phyloP scores from a whole-genome alignment of 495 filamentous ascomycete species.

The Penicillium turbatum region DNA sequence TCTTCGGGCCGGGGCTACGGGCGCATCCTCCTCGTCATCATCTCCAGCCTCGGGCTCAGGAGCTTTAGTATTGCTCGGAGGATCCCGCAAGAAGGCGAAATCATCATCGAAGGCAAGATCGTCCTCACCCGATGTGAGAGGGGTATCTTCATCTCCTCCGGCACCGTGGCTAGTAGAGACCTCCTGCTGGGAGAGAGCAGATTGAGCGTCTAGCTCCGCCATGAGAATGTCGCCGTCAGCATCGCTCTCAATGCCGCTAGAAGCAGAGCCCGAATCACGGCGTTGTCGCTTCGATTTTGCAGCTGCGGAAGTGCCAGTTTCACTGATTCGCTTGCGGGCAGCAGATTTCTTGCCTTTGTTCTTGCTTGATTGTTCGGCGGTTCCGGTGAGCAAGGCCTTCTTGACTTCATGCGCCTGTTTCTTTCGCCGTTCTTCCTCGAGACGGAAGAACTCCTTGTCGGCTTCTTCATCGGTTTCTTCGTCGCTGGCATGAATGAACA shows the following conservation, averaged over 20 bases:
- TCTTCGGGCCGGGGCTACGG: slow-evolving; percentile 30
- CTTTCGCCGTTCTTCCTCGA: slow-evolving; percentile 57
- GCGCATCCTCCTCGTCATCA: slow-evolving; percentile 31
- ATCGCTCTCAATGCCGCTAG: slow-evolving; percentile 22
- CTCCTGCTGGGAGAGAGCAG: slow-evolving; percentile 18
- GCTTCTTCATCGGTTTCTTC: slow-evolving; percentile 71
- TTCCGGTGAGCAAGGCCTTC: slow-evolving; percentile 50
- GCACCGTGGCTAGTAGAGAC: slow-evolving; percentile 19
- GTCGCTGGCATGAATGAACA: slow-evolving; percentile 74
- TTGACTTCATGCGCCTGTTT: slow-evolving; percentile 46
- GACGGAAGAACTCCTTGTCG: slow-evolving; percentile 64
- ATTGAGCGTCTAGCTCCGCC: slow-evolving; percentile 25
- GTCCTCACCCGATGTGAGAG: slow-evolving; percentile 29
- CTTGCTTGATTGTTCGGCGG: slow-evolving; percentile 42
- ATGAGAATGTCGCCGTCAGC: slow-evolving; percentile 37
- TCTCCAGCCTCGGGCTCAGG: slow-evolving; percentile 10
- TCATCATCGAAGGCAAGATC: slow-evolving; percentile 40
- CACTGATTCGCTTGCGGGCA: slow-evolving; percentile 34
- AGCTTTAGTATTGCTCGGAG: slow-evolving; percentile 9
- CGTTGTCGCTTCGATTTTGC: slow-evolving; percentile 34
- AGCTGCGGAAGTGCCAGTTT: slow-evolving; percentile 15
- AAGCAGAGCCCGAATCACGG: slow-evolving; percentile 21
- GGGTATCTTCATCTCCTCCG: slow-evolving; percentile 26
- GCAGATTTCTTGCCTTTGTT: slow-evolving; percentile 17
- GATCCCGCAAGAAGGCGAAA: slow-evolving; percentile 33